Conservation (phyloP, 2,329 filamentous ascomycete genomes). For the Penicillium sp. region DNA sequence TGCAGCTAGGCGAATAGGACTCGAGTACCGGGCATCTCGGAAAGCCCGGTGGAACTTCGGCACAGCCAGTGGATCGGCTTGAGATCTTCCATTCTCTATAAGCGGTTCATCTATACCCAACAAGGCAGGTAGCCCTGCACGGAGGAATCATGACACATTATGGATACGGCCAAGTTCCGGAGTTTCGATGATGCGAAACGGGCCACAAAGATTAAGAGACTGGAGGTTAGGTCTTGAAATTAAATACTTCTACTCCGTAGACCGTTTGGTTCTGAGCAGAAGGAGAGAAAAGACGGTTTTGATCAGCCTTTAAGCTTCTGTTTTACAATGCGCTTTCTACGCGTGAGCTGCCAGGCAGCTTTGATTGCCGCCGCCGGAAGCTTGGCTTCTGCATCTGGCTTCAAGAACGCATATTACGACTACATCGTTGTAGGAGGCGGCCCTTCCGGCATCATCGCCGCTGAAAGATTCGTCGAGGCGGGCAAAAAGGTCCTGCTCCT, state of each 20-base stretch:
- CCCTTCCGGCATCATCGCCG: slow-evolving; percentile 27
- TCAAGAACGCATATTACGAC: slow-evolving; percentile 24
- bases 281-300: background rate
- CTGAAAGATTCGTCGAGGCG: slow-evolving; percentile 26
- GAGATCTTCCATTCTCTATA: slow-evolving; percentile 9
- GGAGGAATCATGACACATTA: slow-evolving; percentile 12
- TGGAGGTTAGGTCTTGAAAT: background rate
- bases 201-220: slow-evolving; percentile 2
- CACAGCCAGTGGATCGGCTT: slow-evolving; percentile 1
- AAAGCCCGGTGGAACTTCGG: slow-evolving; percentile 9
- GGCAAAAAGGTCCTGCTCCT: slow-evolving; percentile 29
- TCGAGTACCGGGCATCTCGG: slow-evolving; percentile 1
- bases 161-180: slow-evolving; percentile 7
- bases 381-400: slow-evolving; percentile 15
- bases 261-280: background rate
- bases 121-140: slow-evolving; percentile 8
- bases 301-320: background rate
- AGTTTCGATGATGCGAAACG: background rate
- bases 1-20: slow-evolving; percentile 6
- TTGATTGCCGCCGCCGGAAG: slow-evolving; percentile 17
- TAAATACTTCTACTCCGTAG: background rate
- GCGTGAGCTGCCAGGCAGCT: slow-evolving; percentile 14
- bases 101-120: slow-evolving; percentile 6
- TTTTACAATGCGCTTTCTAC: slow-evolving; percentile 15
- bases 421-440: slow-evolving; percentile 30